These are phyloP conservation scores for Cladosporium sp. DNA, from an alignment of 2,329 filamentous ascomycete genomes.

Conservation along the genomic window DNA sequence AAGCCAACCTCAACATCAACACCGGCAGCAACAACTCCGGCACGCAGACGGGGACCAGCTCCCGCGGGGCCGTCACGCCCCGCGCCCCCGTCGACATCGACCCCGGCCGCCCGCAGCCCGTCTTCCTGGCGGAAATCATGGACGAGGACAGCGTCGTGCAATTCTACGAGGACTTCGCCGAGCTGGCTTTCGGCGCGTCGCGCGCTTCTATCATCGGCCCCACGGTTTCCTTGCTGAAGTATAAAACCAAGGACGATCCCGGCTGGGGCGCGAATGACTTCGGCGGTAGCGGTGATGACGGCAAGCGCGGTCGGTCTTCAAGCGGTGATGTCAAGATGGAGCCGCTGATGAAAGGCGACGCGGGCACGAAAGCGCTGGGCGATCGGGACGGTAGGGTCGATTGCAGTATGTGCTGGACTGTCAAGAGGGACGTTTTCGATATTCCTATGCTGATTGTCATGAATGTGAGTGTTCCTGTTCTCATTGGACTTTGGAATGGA, in stretches of 20 bases:
- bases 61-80: constrained; percentile 47
- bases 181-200: constrained; percentile 87
- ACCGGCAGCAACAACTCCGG: constrained; percentile 49
- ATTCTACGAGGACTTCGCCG: constrained; percentile 94
- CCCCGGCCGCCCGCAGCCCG: constrained; percentile 59
- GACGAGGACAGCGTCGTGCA: constrained; percentile 91
- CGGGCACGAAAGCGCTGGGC: constrained; percentile 75
- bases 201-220: constrained; percentile 73
- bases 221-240: constrained; percentile 83
- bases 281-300: constrained; percentile 35
- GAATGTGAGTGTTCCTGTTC: constrained; percentile 69
- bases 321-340: constrained; percentile 21
- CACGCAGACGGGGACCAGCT: constrained; percentile 39
- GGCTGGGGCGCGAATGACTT: constrained; percentile 45
- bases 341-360: constrained; percentile 53
- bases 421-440: constrained; percentile 95
- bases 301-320: constrained; percentile 22
- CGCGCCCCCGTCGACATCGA: constrained; percentile 27
- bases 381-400: constrained; percentile 86
- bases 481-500: too few relatives aligned
- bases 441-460: constrained; percentile 98
- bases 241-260: constrained; percentile 66
- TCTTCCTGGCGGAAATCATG: constrained; percentile 87
- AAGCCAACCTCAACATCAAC: constrained; percentile 84
- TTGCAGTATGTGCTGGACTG: constrained; percentile 95